Evolutionary conservation across 257 asterid genomes (phyloP).

Genomic region (Pogostemon cablin): DNA sequence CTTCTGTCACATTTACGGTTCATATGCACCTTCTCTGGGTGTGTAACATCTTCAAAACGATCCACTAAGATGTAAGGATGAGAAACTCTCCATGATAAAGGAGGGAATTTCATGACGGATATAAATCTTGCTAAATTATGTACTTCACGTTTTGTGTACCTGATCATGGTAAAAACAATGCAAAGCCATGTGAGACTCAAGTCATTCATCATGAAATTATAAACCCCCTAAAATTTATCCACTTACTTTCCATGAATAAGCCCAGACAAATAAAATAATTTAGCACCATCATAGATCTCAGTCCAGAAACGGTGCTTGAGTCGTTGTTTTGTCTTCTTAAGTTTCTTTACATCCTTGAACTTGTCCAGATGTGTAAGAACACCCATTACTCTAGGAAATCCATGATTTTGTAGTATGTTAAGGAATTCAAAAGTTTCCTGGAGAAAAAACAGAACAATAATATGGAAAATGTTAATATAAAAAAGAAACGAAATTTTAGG

Average conservation of each 20-base stretch:
- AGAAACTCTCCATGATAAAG: slow-evolving; percentile 88
- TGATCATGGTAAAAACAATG: slow-evolving; percentile 39
- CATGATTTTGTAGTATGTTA: slow-evolving; percentile 94
- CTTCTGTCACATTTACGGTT: slow-evolving; percentile 85
- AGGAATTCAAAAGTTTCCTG: slow-evolving; percentile 98
- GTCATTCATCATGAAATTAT: slow-evolving; percentile 8
- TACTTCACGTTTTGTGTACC: slow-evolving; percentile 91
- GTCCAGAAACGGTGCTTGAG: slow-evolving; percentile 99
- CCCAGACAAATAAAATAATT: slow-evolving; percentile 92
- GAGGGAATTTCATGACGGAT: slow-evolving; percentile 97
- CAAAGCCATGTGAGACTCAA: slow-evolving; percentile 26
- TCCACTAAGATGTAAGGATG: slow-evolving; percentile 95
- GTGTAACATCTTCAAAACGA: slow-evolving; percentile 94
- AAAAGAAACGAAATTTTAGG: slow-evolving; percentile 4
- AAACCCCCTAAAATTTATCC: slow-evolving; percentile 15
- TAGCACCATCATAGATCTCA: slow-evolving; percentile 97
- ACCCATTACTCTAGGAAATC: slow-evolving; percentile 98
- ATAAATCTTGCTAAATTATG: slow-evolving; percentile 95
- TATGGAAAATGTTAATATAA: neutral
- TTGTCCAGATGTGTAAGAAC: slow-evolving; percentile 97
- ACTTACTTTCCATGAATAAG: slow-evolving; percentile 97
- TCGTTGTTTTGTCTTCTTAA: slow-evolving; percentile 87
- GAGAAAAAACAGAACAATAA: slow-evolving; percentile 31
- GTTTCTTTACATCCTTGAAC: slow-evolving; percentile 95
- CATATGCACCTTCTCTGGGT: slow-evolving; percentile 77